Conservation (phyloP, 106 monocot genomes). For the Dioscorea dumetorum region DNA sequence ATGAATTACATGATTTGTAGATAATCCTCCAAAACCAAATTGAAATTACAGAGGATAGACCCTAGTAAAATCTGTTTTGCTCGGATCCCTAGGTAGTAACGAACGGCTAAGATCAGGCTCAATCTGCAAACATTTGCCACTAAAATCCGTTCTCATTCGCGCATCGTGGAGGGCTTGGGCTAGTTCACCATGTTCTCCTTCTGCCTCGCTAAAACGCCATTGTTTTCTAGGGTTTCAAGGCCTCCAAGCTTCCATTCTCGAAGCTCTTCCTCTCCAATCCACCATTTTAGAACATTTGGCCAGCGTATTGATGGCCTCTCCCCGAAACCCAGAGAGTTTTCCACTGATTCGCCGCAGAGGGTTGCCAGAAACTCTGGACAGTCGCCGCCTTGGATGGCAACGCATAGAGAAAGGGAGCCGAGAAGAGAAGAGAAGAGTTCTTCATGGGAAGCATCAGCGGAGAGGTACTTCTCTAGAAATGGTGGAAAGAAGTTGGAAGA, state of each 20-base stretch:
- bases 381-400: slow-evolving; percentile 42
- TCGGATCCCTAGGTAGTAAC: no score
- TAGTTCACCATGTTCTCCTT: slow-evolving; percentile 4
- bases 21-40: no score
- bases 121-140: no score
- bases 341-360: slow-evolving; percentile 5
- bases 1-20: no score
- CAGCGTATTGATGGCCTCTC: no score
- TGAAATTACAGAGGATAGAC: no score
- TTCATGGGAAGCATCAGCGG: slow-evolving; percentile 73
- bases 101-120: no score
- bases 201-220: slow-evolving; percentile 12
- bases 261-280: not conserved
- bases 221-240: slow-evolving; percentile 11
- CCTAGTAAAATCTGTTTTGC: no score
- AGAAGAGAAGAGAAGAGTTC: slow-evolving; percentile 20
- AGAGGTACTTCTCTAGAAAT: slow-evolving; percentile 49
- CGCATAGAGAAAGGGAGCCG: slow-evolving; percentile 16
- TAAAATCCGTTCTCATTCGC: no score
- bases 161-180: no score
- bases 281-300: not conserved
- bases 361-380: not conserved
- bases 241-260: not conserved
- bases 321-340: slow-evolving; percentile 23
- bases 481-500: slow-evolving; percentile 4